Base-by-base conservation (phyloP, 371 early-diverging fungal genomes). In the Batrachochytrium dendrobatidis region DNA sequence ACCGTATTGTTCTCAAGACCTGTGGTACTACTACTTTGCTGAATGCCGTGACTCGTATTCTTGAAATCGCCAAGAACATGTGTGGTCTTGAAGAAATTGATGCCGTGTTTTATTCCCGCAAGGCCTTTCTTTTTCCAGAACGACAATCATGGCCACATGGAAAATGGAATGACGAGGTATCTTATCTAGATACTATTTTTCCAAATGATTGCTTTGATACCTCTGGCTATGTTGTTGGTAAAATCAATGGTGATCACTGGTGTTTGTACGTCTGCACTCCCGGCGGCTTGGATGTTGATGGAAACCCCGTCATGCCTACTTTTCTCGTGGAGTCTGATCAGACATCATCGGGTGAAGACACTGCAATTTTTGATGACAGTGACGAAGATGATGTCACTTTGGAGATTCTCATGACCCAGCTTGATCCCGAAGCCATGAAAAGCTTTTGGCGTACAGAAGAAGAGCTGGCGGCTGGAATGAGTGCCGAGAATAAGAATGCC, bases 21-120 rank as follows among this genome's bases (percentile, higher is more conserved):
- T 96, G 97, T 75, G 97, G 97, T 29, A 94, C 95, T 3, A 95
- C 97, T 22, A 95, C 94, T 0, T 75, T 94, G 32, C 74, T 96
- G 64, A 76, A 86, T 60, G 88, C 94, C 26, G 65, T 96, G 43
- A 86, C 90, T 43, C 79, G 84, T 45, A 83, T 96, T 35, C 69
- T 95, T 43, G 84, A 88, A 55, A 85, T 92, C 65, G 95, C 92
- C n/a, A 70, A 75, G 35, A 72, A 77, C 46, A 79, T 76, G 60
- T 84, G 84, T 63, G 84, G 84, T 17, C 77, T 87, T 29, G 75
- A 83, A 64, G 83, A 86, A 60, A 77, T 90, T 33, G 86, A 84
- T 77, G 84, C 91, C 44, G 78, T 91, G 8, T 95, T 96, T 65
- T 96, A 96, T 72, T 91, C 92, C 34, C 88, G 97, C 71, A 95